phyloP scores from a whole-genome alignment of 441 rosid genomes.

The Gossypium aridum region DNA sequence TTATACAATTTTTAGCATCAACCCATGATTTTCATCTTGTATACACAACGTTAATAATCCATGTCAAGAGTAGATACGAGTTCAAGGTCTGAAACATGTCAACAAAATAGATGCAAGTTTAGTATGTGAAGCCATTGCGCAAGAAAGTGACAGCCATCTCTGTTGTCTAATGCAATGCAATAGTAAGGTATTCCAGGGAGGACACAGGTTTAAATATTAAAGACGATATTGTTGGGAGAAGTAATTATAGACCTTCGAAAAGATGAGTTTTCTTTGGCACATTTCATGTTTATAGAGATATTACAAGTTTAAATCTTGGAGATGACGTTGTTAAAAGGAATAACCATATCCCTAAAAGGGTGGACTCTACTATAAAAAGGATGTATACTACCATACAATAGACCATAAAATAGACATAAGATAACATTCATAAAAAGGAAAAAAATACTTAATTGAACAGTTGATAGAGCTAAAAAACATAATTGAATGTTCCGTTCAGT shows the following conservation, averaged over 20 bases:
- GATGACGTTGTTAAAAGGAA: neutral
- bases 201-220: too few species aligned
- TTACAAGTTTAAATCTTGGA: neutral
- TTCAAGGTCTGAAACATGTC: neutral
- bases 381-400: too few species aligned
- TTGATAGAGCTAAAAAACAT: neutral
- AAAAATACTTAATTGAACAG: neutral
- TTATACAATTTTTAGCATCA: neutral
- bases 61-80: neutral
- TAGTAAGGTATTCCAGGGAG: neutral
- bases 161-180: neutral
- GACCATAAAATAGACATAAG: too few species aligned
- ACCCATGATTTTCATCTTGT: neutral
- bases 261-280: too few species aligned
- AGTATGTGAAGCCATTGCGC: neutral
- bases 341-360: too few species aligned
- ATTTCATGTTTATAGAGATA: neutral
- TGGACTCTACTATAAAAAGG: too few species aligned
- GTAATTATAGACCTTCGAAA: too few species aligned
- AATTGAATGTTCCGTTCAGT: neutral
- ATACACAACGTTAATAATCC: neutral
- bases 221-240: too few species aligned
- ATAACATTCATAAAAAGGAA: too few species aligned
- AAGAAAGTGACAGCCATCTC: neutral
- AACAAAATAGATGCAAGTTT: neutral